Base-by-base conservation (phyloP, 495 filamentous ascomycete species). In the Penicillium silybi region DNA sequence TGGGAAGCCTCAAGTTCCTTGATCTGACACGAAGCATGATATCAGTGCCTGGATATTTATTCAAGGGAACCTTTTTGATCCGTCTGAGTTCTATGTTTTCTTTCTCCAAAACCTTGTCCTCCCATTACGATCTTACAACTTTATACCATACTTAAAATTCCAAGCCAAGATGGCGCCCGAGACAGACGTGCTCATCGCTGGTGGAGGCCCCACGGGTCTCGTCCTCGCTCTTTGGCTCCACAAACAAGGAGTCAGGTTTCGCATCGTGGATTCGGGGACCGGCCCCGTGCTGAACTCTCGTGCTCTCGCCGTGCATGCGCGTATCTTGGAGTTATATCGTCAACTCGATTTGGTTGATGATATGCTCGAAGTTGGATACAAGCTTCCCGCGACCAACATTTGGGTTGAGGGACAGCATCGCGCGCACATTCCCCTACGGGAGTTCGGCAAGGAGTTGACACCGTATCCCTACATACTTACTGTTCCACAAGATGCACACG, bases 141-240 rank as follows among this genome's bases (percentile, higher is more conserved):
- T 42, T 38, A 34, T 20, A 29, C 13, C 16, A 22, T 3, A 4
- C 35, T 49, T 41, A 6, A 20, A 10, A 17, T 19, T 8, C 32
- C 13, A 9, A 8, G 8, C 16, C 26, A 35, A 48, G 5, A 48
- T 27, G 20, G 68, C 61, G 54, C 50, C 53, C 13, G 47, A 54
- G 40, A 56, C 54, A 15, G 68, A 70, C 16, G 73, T 75, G 20
- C 58, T 76, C 6, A 73, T 75, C 32, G 45, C 65, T 6, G 74
- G 74, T 9, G 74, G 67, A 41, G 74, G 74, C 13, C 70, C 68
- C 15, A 66, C 69, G 19, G 74, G 74, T 29, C 69, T 77, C 9
- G 59, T 71, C 3, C 58, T 70, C 17, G 70, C 73, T 39, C 54
- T 75, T 23, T 73, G 61, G 68, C 66, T 76, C 13, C 58, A 65